These are phyloP conservation scores for Ploettnerulaceae sp. DNA, from an alignment of 2,329 filamentous ascomycete species.

Conservation along the genomic window DNA sequence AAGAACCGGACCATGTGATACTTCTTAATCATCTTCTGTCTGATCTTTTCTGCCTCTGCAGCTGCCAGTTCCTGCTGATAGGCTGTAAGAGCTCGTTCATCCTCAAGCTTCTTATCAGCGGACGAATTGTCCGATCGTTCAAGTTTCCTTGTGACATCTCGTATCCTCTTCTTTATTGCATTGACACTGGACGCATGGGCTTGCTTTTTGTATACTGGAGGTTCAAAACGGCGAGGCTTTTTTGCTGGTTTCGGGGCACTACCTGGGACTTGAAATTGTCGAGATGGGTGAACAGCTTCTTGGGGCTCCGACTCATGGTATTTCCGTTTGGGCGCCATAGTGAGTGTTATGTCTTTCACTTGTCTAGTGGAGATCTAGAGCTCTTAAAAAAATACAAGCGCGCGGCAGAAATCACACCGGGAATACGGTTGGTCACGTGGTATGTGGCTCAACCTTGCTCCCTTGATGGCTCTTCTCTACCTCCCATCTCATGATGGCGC, in stretches of 20 bases:
- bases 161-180: slow-evolving; percentile 65
- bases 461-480: too few species aligned
- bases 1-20: slow-evolving; percentile 86
- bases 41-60: slow-evolving; percentile 54
- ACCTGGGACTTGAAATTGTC: slow-evolving; percentile 32
- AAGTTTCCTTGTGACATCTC: slow-evolving; percentile 64
- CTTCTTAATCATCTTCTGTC: slow-evolving; percentile 66
- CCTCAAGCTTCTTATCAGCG: slow-evolving; percentile 60
- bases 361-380: not conserved
- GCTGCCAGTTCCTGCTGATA: slow-evolving; percentile 60
- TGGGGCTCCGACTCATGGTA: slow-evolving; percentile 21
- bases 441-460: too few species aligned
- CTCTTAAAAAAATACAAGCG: too few species aligned
- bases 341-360: not conserved
- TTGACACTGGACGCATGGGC: slow-evolving; percentile 40
- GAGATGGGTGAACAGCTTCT: slow-evolving; percentile 30
- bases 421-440: not conserved
- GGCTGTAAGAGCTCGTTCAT: slow-evolving; percentile 66
- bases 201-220: slow-evolving; percentile 29
- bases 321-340: slow-evolving; percentile 33
- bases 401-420: not conserved
- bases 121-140: slow-evolving; percentile 58
- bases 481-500: too few species aligned
- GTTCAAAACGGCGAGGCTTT: slow-evolving; percentile 30
- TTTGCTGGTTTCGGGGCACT: slow-evolving; percentile 30